phyloP scores from a whole-genome alignment of 257 asterid species.

The Misopates orontium region DNA sequence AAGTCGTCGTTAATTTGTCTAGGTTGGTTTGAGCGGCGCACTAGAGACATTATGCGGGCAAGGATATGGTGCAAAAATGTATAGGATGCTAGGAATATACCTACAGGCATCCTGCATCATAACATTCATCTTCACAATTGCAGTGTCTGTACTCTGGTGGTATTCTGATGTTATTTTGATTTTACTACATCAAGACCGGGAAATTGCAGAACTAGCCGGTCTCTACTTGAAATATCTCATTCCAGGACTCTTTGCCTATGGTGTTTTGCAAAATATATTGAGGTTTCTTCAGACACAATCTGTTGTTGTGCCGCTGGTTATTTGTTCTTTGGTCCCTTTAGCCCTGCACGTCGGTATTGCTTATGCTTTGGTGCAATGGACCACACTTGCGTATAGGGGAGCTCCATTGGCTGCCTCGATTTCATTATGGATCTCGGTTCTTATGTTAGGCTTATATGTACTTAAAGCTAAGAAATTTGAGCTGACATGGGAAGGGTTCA shows the following conservation, averaged over 20 bases:
- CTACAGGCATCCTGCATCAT: slow-evolving; percentile 72
- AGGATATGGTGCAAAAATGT: slow-evolving; percentile 67
- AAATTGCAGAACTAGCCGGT: slow-evolving; percentile 53
- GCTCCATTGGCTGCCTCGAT: slow-evolving; percentile 65
- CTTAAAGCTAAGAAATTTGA: slow-evolving; percentile 36
- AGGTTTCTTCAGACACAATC: slow-evolving; percentile 77
- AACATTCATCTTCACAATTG: slow-evolving; percentile 36
- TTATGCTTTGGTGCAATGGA: slow-evolving; percentile 45
- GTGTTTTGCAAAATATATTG: slow-evolving; percentile 56
- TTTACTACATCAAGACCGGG: slow-evolving; percentile 59
- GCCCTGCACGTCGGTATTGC: slow-evolving; percentile 55
- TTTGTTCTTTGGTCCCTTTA: slow-evolving; percentile 54
- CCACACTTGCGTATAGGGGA: slow-evolving; percentile 49
- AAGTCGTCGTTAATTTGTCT: not conserved
- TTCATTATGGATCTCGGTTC: slow-evolving; percentile 61
- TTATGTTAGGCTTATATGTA: slow-evolving; percentile 47
- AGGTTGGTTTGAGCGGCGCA: slow-evolving; percentile 87
- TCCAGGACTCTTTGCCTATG: slow-evolving; percentile 73
- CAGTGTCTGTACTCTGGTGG: slow-evolving; percentile 64
- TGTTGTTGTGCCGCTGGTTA: slow-evolving; percentile 49
- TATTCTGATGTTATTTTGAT: slow-evolving; percentile 44
- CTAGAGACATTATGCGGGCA: slow-evolving; percentile 90
- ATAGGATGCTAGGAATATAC: slow-evolving; percentile 58
- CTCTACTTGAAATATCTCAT: slow-evolving; percentile 56
- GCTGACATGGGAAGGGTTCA: slow-evolving; percentile 60